phyloP scores from a whole-genome alignment of 2,329 filamentous ascomycete genomes.

The Annulohypoxylon truncatum region DNA sequence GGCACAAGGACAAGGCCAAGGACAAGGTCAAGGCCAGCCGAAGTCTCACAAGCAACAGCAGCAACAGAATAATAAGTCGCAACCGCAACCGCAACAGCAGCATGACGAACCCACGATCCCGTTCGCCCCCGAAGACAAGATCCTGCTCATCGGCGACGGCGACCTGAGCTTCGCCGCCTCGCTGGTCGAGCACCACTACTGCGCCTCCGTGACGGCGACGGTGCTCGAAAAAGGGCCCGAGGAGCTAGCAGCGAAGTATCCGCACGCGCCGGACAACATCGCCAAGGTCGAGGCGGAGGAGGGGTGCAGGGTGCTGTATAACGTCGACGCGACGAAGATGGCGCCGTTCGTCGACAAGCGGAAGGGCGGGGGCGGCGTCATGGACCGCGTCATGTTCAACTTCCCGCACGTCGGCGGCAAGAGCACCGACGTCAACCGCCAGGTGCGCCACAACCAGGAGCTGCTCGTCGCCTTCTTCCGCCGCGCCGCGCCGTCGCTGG shows the following conservation, averaged over 20 bases:
- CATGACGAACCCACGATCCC: conserved; percentile 69
- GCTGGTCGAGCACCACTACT: conserved; percentile 73
- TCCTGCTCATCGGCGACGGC: conserved; percentile 82
- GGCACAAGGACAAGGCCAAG: neutral
- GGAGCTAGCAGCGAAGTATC: conserved; percentile 78
- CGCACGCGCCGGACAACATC: conserved; percentile 72
- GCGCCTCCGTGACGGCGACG: conserved; percentile 75
- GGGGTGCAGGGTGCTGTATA: conserved; percentile 64
- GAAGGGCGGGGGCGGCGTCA: conserved; percentile 53
- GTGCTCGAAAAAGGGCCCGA: conserved; percentile 69
- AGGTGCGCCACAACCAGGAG: conserved; percentile 91
- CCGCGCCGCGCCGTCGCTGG: conserved; percentile 63
- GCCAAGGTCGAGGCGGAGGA: conserved; percentile 61
- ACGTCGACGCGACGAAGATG: conserved; percentile 75
- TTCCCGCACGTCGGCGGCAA: conserved; percentile 97
- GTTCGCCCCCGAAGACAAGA: conserved; percentile 73
- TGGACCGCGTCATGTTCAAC: conserved; percentile 90
- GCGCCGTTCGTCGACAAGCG: conserved; percentile 59
- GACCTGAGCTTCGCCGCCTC: conserved; percentile 82
- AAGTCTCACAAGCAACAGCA: conserved; percentile 30
- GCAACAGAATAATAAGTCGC: conserved; percentile 24
- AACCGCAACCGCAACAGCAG: conserved; percentile 42
- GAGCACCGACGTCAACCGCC: conserved; percentile 91
- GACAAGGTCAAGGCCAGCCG: neutral
- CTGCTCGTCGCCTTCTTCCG: conserved; percentile 77